These are phyloP conservation scores for Schizochytrium sp. DNA, from an alignment of 108 stramenopile genomes.

Conservation along the genomic window DNA sequence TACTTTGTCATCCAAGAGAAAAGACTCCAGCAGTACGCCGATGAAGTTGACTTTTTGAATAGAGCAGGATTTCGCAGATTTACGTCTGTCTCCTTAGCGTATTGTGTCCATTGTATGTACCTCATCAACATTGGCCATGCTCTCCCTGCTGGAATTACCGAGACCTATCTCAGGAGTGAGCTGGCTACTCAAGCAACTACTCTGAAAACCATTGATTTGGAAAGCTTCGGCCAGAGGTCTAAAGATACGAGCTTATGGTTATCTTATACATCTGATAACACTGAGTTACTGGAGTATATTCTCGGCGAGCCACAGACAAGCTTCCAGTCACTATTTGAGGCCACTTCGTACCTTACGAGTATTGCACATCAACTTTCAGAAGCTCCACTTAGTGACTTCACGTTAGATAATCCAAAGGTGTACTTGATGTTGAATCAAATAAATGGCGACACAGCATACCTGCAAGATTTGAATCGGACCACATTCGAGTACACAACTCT, in stretches of 20 bases:
- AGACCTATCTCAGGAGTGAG: neutral
- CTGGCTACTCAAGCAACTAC: neutral
- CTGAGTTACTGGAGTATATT: neutral
- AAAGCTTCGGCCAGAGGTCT: neutral
- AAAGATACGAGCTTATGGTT: neutral
- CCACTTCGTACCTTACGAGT: neutral
- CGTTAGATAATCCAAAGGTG: conserved; percentile 10
- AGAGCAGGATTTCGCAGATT: neutral
- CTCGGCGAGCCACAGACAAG: neutral
- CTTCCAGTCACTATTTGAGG: neutral
- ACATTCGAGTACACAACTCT: neutral
- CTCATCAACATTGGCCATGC: neutral
- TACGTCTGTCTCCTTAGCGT: neutral
- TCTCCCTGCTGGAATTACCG: neutral
- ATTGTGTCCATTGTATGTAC: neutral
- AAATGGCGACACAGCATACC: neutral
- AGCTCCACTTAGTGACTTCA: neutral
- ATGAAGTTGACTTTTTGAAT: neutral
- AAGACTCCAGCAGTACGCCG: neutral
- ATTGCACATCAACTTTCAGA: neutral
- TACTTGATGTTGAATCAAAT: conserved; percentile 15
- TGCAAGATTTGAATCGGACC: conserved; percentile 20
- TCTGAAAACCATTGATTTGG: neutral
- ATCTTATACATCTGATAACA: neutral
- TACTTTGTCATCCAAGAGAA: conserved; percentile 37